A percentile compares a stretch with the other conserved stretches of the same genome.
These are phyloP conservation scores for Drechslerella stenobrocha DNA, from an alignment of 2,329 filamentous ascomycete genomes.

Conservation along the genomic window DNA sequence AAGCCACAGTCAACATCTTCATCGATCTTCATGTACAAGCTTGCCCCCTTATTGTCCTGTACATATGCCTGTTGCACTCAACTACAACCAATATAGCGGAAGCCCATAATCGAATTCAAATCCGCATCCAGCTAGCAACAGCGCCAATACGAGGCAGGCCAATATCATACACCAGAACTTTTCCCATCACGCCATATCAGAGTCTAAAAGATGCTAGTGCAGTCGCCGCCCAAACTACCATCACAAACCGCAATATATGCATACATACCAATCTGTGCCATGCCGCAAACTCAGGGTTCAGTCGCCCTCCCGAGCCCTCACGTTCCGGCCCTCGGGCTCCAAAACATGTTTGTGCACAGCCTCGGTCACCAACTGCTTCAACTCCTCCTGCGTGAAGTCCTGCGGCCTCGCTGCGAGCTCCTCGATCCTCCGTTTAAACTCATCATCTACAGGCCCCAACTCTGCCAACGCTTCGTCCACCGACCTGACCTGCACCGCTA, in stretches of 20 bases:
- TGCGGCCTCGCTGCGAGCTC: slow-evolving; percentile 76
- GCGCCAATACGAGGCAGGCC: too few species aligned
- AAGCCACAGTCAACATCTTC: neutral
- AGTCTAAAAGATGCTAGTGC: neutral
- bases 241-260: too few species aligned
- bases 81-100: too few species aligned
- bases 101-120: too few species aligned
- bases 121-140: too few species aligned
- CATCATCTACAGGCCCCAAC: slow-evolving; percentile 71
- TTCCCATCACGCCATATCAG: neutral
- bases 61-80: too few species aligned
- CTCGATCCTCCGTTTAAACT: slow-evolving; percentile 83
- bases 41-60: neutral
- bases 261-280: too few species aligned
- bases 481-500: slow-evolving; percentile 76
- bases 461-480: slow-evolving; percentile 67
- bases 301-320: slow-evolving; percentile 63
- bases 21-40: slow-evolving; percentile 19
- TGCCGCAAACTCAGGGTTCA: neutral
- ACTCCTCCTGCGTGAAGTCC: slow-evolving; percentile 81
- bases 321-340: slow-evolving; percentile 66
- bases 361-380: slow-evolving; percentile 78
- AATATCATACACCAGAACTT: slow-evolving; percentile 6
- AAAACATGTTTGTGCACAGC: slow-evolving; percentile 67
- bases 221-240: too few species aligned